Evolutionary conservation across 169 alveolate genomes (phyloP).

Genomic region (Babesia divergens): DNA sequence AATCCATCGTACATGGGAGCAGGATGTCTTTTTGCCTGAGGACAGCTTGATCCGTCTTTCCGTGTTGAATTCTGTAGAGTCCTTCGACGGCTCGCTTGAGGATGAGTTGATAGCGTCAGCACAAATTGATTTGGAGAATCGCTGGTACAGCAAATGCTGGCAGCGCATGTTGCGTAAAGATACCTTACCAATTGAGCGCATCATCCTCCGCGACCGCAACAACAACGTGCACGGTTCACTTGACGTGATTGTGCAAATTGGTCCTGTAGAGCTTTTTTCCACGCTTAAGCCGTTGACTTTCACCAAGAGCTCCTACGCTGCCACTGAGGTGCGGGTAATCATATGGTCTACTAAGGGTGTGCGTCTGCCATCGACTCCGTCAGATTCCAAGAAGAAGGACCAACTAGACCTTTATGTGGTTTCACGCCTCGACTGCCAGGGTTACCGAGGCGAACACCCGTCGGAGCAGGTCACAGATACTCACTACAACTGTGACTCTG

Average conservation of each 20-base stretch:
- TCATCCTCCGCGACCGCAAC: slow-evolving; percentile 72
- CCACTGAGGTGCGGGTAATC: slow-evolving; percentile 22
- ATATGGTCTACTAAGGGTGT: slow-evolving; percentile 69
- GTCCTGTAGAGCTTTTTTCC: slow-evolving; percentile 30
- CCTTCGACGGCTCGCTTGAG: slow-evolving; percentile 62
- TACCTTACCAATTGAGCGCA: slow-evolving; percentile 82
- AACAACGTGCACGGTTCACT: slow-evolving; percentile 52
- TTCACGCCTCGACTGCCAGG: slow-evolving; percentile 82
- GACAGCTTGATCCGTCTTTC: slow-evolving; percentile 41
- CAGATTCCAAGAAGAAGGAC: slow-evolving; percentile 38
- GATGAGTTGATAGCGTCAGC: slow-evolving; percentile 84
- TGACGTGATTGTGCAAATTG: slow-evolving; percentile 52
- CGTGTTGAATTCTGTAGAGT: slow-evolving; percentile 64
- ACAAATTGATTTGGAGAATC: slow-evolving; percentile 82
- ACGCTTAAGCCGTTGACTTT: slow-evolving; percentile 38
- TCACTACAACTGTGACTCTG: slow-evolving; percentile 86
- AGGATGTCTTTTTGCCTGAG: slow-evolving; percentile 62
- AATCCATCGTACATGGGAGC: slow-evolving; percentile 51
- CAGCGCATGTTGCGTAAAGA: slow-evolving; percentile 82
- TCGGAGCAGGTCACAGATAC: slow-evolving; percentile 84
- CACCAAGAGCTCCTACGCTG: slow-evolving; percentile 11
- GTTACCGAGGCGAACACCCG: slow-evolving; percentile 74
- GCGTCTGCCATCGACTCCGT: slow-evolving; percentile 45
- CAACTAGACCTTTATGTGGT: slow-evolving; percentile 73
- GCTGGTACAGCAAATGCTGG: slow-evolving; percentile 89